These are phyloP conservation scores for Erodium moschatum DNA, from an alignment of 441 rosid genomes.

Conservation along the genomic window DNA sequence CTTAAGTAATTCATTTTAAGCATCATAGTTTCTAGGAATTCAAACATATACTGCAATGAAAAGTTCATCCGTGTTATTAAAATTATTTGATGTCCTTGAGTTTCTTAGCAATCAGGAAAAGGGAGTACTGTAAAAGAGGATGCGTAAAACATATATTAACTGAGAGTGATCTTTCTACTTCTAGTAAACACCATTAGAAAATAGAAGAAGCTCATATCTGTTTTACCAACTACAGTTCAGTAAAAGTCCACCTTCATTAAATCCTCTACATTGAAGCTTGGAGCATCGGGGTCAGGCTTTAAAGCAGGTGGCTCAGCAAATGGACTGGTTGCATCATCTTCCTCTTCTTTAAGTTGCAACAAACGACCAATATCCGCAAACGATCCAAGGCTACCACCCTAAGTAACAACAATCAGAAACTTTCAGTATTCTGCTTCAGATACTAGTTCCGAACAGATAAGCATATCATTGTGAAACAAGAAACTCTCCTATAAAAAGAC, in stretches of 20 bases:
- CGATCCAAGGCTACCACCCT: slow-evolving; percentile 47
- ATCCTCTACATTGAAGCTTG: slow-evolving; percentile 27
- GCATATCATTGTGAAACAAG: not conserved
- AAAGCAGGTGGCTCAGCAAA: slow-evolving; percentile 31
- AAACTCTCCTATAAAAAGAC: not conserved
- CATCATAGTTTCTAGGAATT: not conserved
- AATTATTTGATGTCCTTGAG: not conserved
- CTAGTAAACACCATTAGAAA: not conserved
- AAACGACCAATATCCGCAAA: slow-evolving; percentile 35
- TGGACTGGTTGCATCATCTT: slow-evolving; percentile 58
- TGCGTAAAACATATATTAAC: not conserved
- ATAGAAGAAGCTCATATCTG: slow-evolving; percentile 5
- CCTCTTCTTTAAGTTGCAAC: slow-evolving; percentile 38
- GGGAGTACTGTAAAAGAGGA: not conserved
- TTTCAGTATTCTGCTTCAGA: slow-evolving; percentile 4
- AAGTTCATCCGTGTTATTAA: not conserved
- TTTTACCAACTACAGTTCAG: not conserved
- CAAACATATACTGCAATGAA: not conserved
- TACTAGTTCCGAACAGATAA: not conserved
- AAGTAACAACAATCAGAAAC: not conserved
- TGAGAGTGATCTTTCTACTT: not conserved
- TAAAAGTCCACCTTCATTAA: slow-evolving; percentile 33
- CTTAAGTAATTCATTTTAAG: not conserved
- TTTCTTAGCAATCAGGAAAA: not conserved
- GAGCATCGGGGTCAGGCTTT: slow-evolving; percentile 35